Evolutionary conservation across 164 flowering plant genomes (phyloP).

Genomic region (Berberis vulgaris): DNA sequence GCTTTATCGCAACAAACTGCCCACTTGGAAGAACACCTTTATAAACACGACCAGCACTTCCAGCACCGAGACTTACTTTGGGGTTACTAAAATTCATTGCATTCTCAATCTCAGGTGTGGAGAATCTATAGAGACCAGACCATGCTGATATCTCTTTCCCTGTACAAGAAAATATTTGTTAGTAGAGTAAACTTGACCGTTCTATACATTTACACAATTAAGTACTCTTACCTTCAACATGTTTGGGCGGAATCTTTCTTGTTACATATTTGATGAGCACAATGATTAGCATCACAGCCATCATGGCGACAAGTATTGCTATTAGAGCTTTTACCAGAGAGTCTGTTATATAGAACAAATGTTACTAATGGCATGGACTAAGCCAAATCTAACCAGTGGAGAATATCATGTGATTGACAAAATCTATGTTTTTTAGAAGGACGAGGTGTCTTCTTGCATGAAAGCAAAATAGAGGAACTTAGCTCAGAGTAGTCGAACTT

Average conservation of each 20-base stretch:
- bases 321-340: constrained; percentile 24
- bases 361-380: too few species aligned
- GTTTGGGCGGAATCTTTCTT: constrained; percentile 17
- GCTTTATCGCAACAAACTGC: constrained; percentile 62
- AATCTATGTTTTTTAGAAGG: too few species aligned
- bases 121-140: constrained; percentile 61
- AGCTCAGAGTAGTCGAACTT: constrained; percentile 16
- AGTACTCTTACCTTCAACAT: constrained; percentile 10
- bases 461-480: background rate
- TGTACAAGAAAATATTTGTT: constrained; percentile 1
- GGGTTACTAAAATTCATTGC: constrained; percentile 34
- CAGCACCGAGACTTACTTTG: constrained; percentile 39
- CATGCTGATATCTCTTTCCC: constrained; percentile 23
- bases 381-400: too few species aligned
- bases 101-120: constrained; percentile 53
- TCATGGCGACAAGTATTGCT: constrained; percentile 22
- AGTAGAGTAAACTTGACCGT: background rate
- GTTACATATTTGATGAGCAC: constrained; percentile 38
- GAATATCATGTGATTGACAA: too few species aligned
- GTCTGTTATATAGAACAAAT: constrained; percentile 21
- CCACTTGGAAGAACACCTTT: constrained; percentile 69
- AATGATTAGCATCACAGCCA: constrained; percentile 20
- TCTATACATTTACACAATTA: background rate
- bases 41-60: constrained; percentile 68
- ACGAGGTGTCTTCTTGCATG: background rate